Evolutionary conservation across 768 basidiomycete genomes (phyloP), one percentile per base, ranked within the genome.

Genomic region (Rubroboletus pulcherrimus): DNA sequence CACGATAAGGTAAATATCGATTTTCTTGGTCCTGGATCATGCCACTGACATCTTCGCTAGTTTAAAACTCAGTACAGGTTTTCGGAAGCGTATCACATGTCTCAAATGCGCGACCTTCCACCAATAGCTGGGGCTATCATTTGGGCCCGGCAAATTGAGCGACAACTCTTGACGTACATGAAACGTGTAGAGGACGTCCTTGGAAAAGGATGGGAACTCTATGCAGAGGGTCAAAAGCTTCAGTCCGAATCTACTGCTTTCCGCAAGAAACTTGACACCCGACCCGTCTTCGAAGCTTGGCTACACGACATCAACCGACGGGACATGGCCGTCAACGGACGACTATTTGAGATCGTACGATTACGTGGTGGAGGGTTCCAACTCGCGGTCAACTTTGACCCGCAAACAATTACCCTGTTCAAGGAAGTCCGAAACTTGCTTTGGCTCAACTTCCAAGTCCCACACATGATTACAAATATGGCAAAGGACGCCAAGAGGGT

Each of bases 81-180:
- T 70, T 98, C 94, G 1, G 92, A 98, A 74, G 91, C 95, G 9
- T 95, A 90, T 68, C 93, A 97, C 73, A 98, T 98, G 96, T 89
- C 95, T 0, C 94, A 97, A 71, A 93, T 98, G 86, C 92, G 97
- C 26, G 97, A 99, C 70, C 79, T 98, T 10, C 96, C 96, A 2
- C 93, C 95, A n/a, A 97, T 99, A 51, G 92, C 97, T 1, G 93
- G 94, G 29, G 92, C 97, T 17, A 97, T 98, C 71, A 93, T 96
- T 63, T 99, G 97, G 97, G 96, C 97, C 0, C 82, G 89, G n/a
- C 97, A 98, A 76, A 99, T 99, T 58, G 96, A 98, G 65, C 85
- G 94, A 4, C 97, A 99, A 67, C 84, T 99, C 3, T 79, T 89
- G 55, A 87, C 93, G 1, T 98, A 98, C 77, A 99, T 99, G 96